phyloP scores from a whole-genome alignment of 2,329 filamentous ascomycete genomes.

The Beauveria bassiana region DNA sequence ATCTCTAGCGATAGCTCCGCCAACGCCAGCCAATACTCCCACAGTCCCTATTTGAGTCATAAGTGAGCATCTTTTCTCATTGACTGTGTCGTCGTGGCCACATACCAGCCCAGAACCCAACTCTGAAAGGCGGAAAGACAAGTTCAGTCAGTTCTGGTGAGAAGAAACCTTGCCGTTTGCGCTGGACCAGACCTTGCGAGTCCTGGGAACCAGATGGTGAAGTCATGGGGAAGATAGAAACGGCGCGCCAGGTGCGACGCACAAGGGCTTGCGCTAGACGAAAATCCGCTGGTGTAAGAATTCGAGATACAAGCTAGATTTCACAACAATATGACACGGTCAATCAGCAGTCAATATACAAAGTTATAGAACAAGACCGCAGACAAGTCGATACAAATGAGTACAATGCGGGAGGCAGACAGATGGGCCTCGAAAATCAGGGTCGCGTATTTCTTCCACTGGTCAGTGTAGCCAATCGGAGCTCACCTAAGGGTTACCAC shows the following conservation, averaged over 20 bases:
- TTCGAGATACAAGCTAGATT: neutral
- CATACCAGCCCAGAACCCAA: conserved; percentile 52
- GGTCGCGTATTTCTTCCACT: neutral
- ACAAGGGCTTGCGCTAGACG: neutral
- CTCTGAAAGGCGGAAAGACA: conserved; percentile 45
- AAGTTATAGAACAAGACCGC: neutral
- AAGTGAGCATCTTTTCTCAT: neutral
- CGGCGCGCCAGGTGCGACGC: neutral
- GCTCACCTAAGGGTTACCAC: no score
- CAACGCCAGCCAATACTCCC: conserved; percentile 58
- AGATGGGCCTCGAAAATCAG: conserved; percentile 1
- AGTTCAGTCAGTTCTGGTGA: conserved; percentile 38
- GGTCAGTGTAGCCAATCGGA: neutral
- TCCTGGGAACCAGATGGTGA: conserved; percentile 14
- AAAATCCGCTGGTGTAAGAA: neutral
- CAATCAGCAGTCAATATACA: neutral
- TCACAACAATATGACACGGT: neutral
- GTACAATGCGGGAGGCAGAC: neutral
- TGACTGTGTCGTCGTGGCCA: neutral
- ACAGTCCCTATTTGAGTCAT: conserved; percentile 38
- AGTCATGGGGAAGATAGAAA: conserved; percentile 13
- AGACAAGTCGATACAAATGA: neutral
- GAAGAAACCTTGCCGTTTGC: conserved; percentile 28
- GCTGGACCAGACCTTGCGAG: conserved; percentile 15
- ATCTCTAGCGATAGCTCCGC: conserved; percentile 64